Evolutionary conservation across 1,284 basidiomycete species (phyloP).

Genomic region (Cystobasidium sp.): DNA sequence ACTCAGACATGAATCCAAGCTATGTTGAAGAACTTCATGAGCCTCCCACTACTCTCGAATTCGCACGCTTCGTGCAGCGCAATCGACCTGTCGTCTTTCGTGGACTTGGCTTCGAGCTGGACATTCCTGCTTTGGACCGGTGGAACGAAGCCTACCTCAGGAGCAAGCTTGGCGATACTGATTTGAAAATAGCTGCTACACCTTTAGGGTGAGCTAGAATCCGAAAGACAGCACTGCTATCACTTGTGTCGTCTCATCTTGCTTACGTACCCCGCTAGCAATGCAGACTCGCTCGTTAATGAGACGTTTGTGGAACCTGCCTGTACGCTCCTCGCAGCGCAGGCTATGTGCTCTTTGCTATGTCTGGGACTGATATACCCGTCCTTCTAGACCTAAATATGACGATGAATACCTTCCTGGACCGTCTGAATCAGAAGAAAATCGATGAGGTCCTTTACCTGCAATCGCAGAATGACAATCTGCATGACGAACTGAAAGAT

Average conservation of each 20-base stretch:
- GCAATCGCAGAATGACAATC: slow-evolving; percentile 88
- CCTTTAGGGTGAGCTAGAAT: slow-evolving; percentile 63
- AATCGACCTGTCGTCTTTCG: slow-evolving; percentile 73
- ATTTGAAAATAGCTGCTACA: slow-evolving; percentile 76
- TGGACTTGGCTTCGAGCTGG: slow-evolving; percentile 58
- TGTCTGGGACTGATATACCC: no score
- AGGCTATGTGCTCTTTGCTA: not conserved
- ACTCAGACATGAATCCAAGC: slow-evolving; percentile 69
- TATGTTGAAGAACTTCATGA: slow-evolving; percentile 64
- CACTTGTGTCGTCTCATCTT: not conserved
- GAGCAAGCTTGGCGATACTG: slow-evolving; percentile 63
- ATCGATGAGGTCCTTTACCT: slow-evolving; percentile 66
- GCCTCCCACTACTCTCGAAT: slow-evolving; percentile 70
- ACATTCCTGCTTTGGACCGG: slow-evolving; percentile 52
- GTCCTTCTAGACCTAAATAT: slow-evolving; percentile 43
- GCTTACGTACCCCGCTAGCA: slow-evolving; percentile 56
- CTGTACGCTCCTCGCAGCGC: slow-evolving; percentile 27
- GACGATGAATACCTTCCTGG: slow-evolving; percentile 43
- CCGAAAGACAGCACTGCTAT: no score
- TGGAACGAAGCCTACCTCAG: slow-evolving; percentile 72
- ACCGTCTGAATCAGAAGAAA: slow-evolving; percentile 2
- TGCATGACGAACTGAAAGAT: slow-evolving; percentile 62
- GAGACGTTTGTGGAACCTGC: slow-evolving; percentile 78
- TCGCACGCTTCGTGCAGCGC: slow-evolving; percentile 71
- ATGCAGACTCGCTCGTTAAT: slow-evolving; percentile 76